A percentile compares a stretch with the other conserved stretches of the same genome.
These are phyloP conservation scores for Nissolia schottii DNA, from an alignment of 306 rosid genomes.

Conservation along the genomic window DNA sequence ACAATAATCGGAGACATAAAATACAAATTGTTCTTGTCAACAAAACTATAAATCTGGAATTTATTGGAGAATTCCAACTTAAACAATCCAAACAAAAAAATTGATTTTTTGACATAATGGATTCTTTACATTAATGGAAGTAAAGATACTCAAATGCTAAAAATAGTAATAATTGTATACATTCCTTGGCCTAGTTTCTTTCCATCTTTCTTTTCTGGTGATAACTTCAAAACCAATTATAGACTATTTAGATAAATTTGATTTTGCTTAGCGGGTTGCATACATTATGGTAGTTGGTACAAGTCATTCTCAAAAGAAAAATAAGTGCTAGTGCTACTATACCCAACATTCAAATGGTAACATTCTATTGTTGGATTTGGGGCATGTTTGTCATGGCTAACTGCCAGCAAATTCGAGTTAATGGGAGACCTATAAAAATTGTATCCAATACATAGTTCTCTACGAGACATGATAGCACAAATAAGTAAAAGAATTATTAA, in stretches of 20 bases:
- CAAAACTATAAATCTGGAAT: background rate
- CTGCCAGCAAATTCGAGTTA: background rate
- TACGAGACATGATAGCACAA: background rate
- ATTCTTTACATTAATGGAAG: background rate
- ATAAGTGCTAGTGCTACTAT: background rate
- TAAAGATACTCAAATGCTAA: background rate
- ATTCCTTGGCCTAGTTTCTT: background rate
- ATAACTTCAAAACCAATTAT: background rate
- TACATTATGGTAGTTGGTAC: background rate
- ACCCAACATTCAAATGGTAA: background rate
- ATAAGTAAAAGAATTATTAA: background rate
- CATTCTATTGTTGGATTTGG: background rate
- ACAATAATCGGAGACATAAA: background rate
- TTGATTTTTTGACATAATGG: background rate
- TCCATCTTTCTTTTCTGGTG: background rate
- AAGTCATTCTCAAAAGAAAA: background rate
- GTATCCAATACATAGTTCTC: background rate
- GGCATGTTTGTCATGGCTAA: background rate
- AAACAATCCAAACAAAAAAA: background rate
- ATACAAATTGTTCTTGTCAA: background rate
- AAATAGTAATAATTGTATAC: background rate
- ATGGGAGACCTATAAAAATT: background rate
- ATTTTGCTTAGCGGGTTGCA: background rate
- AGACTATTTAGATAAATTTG: background rate
- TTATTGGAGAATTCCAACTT: background rate